Evolutionary conservation across 2,329 filamentous ascomycete species (phyloP), one percentile per base, ranked within the genome.

Genomic region (Cladophialophora exuberans): DNA sequence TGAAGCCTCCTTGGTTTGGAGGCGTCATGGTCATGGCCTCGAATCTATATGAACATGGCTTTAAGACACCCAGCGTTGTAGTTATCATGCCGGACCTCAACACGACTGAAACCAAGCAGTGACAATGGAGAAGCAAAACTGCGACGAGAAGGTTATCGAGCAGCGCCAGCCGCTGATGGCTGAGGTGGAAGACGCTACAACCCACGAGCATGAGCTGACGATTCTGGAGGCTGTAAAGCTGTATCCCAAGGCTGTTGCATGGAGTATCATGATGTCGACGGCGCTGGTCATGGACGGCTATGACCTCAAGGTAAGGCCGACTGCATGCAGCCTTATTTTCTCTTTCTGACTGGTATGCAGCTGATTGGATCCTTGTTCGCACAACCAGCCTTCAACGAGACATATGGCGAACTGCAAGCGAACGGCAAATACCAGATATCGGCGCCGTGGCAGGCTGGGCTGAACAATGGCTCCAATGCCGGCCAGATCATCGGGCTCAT

Each of bases 231-330:
- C 89, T 59, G 79, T 96, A 69, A 84, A 79, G 67, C 79, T 94
- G 23, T 96, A 96, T 68, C 90, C 90, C 55, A 93, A 95, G 76
- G 91, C 91, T 17, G 85, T 95, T 55, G 80, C 76, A 18, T 96
- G 90, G 89, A 90, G 86, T 64, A 66, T 95, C 47, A 76, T 95
- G 54, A 92, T 96, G 71, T 92, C 88, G 15, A 92, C 89, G 0
- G 91, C 88, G 68, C 94, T 96, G 66, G 84, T 84, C 65, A 96
- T 96, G 91, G 90, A 96, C 71, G 90, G 89, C 28, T 61, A 58
- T 36, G 51, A 61, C 36, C 10, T n/a, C 41, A 43, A 28, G 22
- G 31, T 35, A 35, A 35, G 31, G 13, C 31, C 31, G 31, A 35
- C 4, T 15, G n/a, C 31, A 35, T 15, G 31, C 31, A 13, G 9